Percentiles rank a stretch among this genome's conserved stretches.
Evolutionary conservation across 2,329 filamentous ascomycete genomes (phyloP).

Genomic region (Diaporthe nobilis): DNA sequence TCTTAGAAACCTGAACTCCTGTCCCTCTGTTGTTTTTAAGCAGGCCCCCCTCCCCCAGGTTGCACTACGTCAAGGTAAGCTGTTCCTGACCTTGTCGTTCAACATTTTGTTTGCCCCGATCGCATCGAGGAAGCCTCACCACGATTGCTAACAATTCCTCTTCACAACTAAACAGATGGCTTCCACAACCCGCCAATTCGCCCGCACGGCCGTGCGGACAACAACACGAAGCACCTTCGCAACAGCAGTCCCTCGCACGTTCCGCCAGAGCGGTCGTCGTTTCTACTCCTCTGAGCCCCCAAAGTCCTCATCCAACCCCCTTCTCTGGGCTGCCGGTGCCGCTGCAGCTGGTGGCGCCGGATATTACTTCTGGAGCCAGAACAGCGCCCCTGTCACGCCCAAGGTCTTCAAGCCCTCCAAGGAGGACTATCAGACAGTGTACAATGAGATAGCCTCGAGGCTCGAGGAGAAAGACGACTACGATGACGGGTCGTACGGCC

Average conservation of each 20-base stretch:
- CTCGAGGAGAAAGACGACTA: slow-evolving; percentile 94
- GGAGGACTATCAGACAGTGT: slow-evolving; percentile 95
- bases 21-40: neutral
- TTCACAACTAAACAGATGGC: slow-evolving; percentile 55
- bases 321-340: slow-evolving; percentile 72
- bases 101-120: neutral
- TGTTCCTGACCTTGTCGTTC: neutral
- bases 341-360: slow-evolving; percentile 73
- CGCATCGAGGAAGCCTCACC: neutral
- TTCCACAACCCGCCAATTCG: slow-evolving; percentile 66
- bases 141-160: slow-evolving; percentile 40
- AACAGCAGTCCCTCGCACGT: slow-evolving; percentile 71
- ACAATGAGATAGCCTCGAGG: slow-evolving; percentile 84
- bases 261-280: slow-evolving; percentile 82
- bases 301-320: slow-evolving; percentile 61
- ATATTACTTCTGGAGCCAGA: slow-evolving; percentile 76
- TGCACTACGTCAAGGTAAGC: slow-evolving; percentile 8
- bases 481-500: slow-evolving; percentile 96
- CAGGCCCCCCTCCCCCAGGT: neutral
- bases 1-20: neutral
- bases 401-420: slow-evolving; percentile 78
- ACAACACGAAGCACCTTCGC: slow-evolving; percentile 71
- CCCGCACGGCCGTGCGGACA: slow-evolving; percentile 72
- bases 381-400: slow-evolving; percentile 63
- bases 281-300: slow-evolving; percentile 82